Conservation (phyloP, 2,329 filamentous ascomycete genomes). For the Neopestalotiopsis sp. region DNA sequence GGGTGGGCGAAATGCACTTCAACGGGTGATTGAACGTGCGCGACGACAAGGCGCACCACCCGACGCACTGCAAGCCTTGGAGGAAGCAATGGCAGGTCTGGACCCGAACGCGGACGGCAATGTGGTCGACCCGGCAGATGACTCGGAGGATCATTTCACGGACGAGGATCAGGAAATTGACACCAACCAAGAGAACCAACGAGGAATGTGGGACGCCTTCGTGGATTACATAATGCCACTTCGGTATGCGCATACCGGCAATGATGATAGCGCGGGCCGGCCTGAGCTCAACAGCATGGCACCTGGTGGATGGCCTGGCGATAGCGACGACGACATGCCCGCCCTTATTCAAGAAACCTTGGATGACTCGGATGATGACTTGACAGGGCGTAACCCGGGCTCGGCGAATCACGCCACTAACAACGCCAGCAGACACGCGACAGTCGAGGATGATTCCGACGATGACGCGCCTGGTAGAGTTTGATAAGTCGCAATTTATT, state of each 20-base stretch:
- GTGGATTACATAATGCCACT: conserved; percentile 22
- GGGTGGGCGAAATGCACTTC: conserved; percentile 16
- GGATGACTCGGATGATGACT: conserved; percentile 15
- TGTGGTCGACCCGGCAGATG: conserved; percentile 9
- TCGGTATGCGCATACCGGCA: conserved; percentile 1
- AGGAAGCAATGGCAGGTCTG: conserved; percentile 26
- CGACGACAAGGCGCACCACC: conserved; percentile 27
- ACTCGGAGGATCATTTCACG: conserved; percentile 11
- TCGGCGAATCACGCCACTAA: neutral
- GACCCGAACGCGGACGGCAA: conserved; percentile 21
- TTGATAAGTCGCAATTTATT: neutral
- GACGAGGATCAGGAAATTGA: neutral
- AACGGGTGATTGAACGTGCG: conserved; percentile 27
- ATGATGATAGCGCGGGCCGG: neutral
- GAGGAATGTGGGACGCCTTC: conserved; percentile 18
- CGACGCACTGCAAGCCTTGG: conserved; percentile 27
- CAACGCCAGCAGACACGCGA: neutral
- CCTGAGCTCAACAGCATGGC: neutral
- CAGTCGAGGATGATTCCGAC: conserved; percentile 6
- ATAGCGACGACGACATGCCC: conserved; percentile 21
- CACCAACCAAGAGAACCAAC: conserved; percentile 3
- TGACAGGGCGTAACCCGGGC: neutral
- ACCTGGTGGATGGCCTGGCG: conserved; percentile 24
- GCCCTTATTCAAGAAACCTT: conserved; percentile 6
- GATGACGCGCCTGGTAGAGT: neutral